phyloP scores from a whole-genome alignment of 371 early-diverging fungal species.

The Lichtheimia hyalospora region DNA sequence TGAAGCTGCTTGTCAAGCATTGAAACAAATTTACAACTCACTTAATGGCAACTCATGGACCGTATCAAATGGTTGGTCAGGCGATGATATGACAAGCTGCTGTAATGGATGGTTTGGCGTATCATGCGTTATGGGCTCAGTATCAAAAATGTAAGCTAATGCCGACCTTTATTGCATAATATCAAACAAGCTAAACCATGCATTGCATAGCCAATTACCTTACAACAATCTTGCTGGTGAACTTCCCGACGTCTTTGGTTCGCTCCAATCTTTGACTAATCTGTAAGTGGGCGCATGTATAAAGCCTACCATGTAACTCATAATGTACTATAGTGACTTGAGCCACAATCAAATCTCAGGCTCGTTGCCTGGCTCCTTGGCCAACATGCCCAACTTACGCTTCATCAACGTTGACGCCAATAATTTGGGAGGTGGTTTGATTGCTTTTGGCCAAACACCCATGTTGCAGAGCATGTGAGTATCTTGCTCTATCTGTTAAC shows the following conservation, averaged over 20 bases:
- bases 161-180: no score
- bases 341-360: constrained; percentile 54
- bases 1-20: constrained; percentile 24
- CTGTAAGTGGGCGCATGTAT: constrained; percentile 29
- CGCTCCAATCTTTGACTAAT: constrained; percentile 40
- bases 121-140: constrained; percentile 34
- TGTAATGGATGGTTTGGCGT: constrained; percentile 44
- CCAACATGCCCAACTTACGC: constrained; percentile 23
- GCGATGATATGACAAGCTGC: constrained; percentile 40
- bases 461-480: constrained; percentile 33
- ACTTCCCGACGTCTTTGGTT: constrained; percentile 42
- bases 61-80: constrained; percentile 37
- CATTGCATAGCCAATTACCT: constrained; percentile 37
- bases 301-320: background rate
- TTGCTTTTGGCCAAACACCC: constrained; percentile 24
- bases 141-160: constrained; percentile 37
- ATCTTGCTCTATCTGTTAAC: background rate
- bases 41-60: constrained; percentile 40
- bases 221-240: constrained; percentile 50
- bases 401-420: constrained; percentile 42
- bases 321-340: constrained; percentile 30
- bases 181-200: no score
- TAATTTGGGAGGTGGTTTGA: constrained; percentile 27
- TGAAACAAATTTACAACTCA: constrained; percentile 32
- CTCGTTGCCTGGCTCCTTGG: constrained; percentile 38